Evolutionary conservation across 805 yeast genomes (phyloP).

Genomic region (Candida oleophila): DNA sequence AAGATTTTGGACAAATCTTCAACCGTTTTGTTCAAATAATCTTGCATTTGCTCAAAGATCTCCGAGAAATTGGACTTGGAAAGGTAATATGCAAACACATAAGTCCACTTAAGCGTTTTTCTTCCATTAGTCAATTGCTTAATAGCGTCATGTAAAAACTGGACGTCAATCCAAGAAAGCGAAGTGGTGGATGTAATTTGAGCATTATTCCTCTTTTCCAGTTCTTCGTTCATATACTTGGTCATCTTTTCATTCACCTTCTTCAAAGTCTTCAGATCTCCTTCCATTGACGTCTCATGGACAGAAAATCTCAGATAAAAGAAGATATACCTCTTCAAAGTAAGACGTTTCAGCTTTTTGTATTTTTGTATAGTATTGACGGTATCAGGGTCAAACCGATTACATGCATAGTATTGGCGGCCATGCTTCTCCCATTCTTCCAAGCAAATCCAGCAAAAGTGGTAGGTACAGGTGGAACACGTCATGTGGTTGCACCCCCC

Average conservation of each 20-base stretch:
- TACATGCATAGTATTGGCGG: conserved; percentile 64
- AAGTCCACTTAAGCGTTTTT: conserved; percentile 85
- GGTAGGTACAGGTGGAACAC: conserved; percentile 71
- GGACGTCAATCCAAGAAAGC: conserved; percentile 82
- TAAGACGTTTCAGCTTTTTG: conserved; percentile 43
- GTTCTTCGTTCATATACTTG: conserved; percentile 59
- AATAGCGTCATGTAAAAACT: conserved; percentile 75
- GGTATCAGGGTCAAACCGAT: conserved; percentile 39
- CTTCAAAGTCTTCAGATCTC: conserved; percentile 65
- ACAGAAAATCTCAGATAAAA: conserved; percentile 71
- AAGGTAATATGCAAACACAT: conserved; percentile 73
- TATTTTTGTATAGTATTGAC: conserved; percentile 39
- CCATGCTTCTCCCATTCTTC: conserved; percentile 75
- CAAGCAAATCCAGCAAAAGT: conserved; percentile 93
- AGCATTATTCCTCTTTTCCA: conserved; percentile 18
- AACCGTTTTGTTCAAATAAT: conserved; percentile 59
- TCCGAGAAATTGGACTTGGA: conserved; percentile 51
- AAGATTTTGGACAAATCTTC: conserved; percentile 68
- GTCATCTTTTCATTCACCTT: conserved; percentile 64
- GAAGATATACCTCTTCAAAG: conserved; percentile 66
- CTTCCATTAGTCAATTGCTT: conserved; percentile 65
- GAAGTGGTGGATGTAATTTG: conserved; percentile 17
- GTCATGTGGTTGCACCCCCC: conserved; percentile 98
- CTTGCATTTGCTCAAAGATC: conserved; percentile 72
- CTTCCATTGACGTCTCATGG: conserved; percentile 73